Evolutionary conservation across 1,284 basidiomycete species (phyloP).

Genomic region (Puccinia brachypodii): DNA sequence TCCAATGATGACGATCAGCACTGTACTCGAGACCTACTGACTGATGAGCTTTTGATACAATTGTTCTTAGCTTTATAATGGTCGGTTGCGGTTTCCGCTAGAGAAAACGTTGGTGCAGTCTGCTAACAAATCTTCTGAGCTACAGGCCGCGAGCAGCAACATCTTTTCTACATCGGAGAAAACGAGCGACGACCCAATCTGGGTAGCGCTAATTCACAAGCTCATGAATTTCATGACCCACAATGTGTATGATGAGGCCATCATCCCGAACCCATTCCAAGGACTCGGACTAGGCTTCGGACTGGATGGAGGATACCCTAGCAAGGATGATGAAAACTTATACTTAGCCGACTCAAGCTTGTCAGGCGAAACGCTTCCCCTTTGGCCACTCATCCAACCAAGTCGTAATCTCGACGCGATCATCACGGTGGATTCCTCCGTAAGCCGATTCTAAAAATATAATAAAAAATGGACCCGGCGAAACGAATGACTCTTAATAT

Average conservation of each 20-base stretch:
- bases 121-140: slow-evolving; percentile 4
- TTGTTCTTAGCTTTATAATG: slow-evolving; percentile 30
- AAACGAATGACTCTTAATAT: not conserved
- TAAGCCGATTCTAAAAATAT: not conserved
- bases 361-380: slow-evolving; percentile 54
- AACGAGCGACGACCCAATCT: slow-evolving; percentile 31
- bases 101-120: not conserved
- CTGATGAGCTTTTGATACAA: not conserved
- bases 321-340: slow-evolving; percentile 27
- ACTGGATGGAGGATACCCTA: slow-evolving; percentile 20
- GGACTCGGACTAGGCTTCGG: slow-evolving; percentile 43
- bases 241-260: slow-evolving; percentile 46
- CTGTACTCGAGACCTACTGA: not conserved
- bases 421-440: slow-evolving; percentile 49
- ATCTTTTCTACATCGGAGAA: slow-evolving; percentile 34
- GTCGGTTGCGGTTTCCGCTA: not conserved
- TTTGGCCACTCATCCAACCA: slow-evolving; percentile 56
- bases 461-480: not conserved
- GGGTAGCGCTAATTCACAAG: slow-evolving; percentile 33
- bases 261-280: slow-evolving; percentile 48
- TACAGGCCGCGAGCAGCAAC: slow-evolving; percentile 43
- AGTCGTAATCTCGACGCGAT: slow-evolving; percentile 54
- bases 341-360: slow-evolving; percentile 44
- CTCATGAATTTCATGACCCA: slow-evolving; percentile 36
- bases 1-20: not conserved